Percentiles rank a stretch among this genome's conserved stretches.
These are phyloP conservation scores for Coemansia sp. DNA, from an alignment of 192 early-diverging fungal genomes.

Conservation along the genomic window DNA sequence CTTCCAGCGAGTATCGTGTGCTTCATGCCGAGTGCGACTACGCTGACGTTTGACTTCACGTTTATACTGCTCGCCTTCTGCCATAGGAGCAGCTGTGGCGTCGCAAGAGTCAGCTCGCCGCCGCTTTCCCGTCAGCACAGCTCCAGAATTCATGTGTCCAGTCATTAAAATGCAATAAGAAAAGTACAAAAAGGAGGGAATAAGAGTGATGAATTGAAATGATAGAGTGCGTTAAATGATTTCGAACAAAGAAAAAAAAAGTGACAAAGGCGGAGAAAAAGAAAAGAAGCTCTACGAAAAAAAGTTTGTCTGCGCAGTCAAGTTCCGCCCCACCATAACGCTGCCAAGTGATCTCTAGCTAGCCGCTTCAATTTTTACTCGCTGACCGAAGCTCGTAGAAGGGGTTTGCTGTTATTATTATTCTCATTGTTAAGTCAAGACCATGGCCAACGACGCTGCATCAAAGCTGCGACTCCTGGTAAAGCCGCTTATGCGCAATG, in stretches of 20 bases:
- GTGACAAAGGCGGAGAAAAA: neutral
- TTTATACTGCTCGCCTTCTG: neutral
- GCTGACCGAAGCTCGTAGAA: neutral
- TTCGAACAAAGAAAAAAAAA: neutral
- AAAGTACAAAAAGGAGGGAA: constrained; percentile 7
- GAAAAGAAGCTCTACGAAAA: neutral
- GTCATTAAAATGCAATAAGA: neutral
- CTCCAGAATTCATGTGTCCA: neutral
- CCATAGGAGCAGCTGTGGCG: neutral
- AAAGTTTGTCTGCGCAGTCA: neutral
- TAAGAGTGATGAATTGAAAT: neutral
- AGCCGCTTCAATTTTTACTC: neutral
- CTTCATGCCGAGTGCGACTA: neutral
- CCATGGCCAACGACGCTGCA: constrained; percentile 12
- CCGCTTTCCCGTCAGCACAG: constrained; percentile 1
- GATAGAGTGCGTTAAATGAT: neutral
- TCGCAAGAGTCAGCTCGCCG: neutral
- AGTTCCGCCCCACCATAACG: constrained; percentile 4
- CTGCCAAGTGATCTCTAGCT: neutral
- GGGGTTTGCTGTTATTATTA: neutral
- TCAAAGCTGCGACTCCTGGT: constrained; percentile 29
- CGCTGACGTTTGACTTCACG: neutral
- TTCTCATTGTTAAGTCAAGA: no score
- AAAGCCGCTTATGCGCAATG: constrained; percentile 45
- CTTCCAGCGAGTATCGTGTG: neutral